Evolutionary conservation across 2,329 filamentous ascomycete species (phyloP).

Genomic region (Talaromyces pinophilus): DNA sequence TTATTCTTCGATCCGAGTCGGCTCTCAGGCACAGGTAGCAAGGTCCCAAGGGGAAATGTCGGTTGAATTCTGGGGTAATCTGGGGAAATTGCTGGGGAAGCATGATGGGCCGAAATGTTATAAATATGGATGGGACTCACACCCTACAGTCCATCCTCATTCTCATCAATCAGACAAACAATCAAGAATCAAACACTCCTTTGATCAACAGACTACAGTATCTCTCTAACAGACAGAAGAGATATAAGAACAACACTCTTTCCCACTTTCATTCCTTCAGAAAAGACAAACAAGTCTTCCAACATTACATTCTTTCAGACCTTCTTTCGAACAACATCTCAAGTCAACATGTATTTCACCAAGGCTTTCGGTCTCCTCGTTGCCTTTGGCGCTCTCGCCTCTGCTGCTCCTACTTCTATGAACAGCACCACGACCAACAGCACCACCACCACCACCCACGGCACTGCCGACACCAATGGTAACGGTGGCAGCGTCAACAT

Average conservation of each 20-base stretch:
- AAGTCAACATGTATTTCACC: slow-evolving; percentile 23
- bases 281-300: slow-evolving; percentile 1
- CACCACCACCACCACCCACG: slow-evolving; percentile 27
- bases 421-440: slow-evolving; percentile 27
- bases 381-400: slow-evolving; percentile 19
- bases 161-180: slow-evolving; percentile 21
- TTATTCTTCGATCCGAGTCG: not conserved
- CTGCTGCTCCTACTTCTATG: slow-evolving; percentile 20
- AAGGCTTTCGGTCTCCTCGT: slow-evolving; percentile 18
- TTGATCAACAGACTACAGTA: slow-evolving; percentile 8
- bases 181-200: slow-evolving; percentile 15
- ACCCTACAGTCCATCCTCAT: slow-evolving; percentile 10
- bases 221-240: slow-evolving; percentile 8
- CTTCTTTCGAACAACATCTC: slow-evolving; percentile 10
- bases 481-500: slow-evolving; percentile 33
- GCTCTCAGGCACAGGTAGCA: not conserved
- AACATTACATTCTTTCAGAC: slow-evolving; percentile 10
- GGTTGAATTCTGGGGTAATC: slow-evolving; percentile 16
- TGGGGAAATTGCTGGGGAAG: slow-evolving; percentile 5
- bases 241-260: slow-evolving; percentile 14
- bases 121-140: slow-evolving; percentile 9
- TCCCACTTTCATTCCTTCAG: not conserved
- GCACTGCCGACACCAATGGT: slow-evolving; percentile 31
- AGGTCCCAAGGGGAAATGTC: slow-evolving; percentile 7
- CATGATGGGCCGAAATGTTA: slow-evolving; percentile 11